Evolutionary conservation across 208 protist genomes (phyloP).

Genomic region (Leishmania gerbilli): DNA sequence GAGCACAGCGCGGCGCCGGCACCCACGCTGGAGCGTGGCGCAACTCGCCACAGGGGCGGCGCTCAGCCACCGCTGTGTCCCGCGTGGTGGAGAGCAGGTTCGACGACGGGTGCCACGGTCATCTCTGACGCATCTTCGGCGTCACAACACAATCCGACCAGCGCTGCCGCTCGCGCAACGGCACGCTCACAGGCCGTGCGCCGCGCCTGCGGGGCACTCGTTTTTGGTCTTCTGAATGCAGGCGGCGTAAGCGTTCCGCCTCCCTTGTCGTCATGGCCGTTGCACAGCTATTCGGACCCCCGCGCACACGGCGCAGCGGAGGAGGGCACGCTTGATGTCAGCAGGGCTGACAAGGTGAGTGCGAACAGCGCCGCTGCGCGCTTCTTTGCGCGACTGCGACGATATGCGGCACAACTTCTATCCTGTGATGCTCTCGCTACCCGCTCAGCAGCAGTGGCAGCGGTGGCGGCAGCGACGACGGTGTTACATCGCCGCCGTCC

Average conservation of each 20-base stretch:
- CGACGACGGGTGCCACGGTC: background rate
- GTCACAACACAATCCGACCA: background rate
- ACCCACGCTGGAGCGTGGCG: background rate
- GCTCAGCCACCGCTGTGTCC: slow-evolving; percentile 3
- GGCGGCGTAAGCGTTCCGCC: background rate
- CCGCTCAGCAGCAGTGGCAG: background rate
- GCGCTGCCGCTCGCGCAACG: background rate
- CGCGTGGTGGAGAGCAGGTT: slow-evolving; percentile 7
- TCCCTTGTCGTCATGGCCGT: background rate
- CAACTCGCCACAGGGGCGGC: background rate
- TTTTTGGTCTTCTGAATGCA: background rate
- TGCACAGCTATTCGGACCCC: background rate
- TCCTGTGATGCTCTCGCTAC: background rate
- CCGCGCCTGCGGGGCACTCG: background rate
- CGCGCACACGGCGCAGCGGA: background rate
- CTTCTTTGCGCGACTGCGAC: slow-evolving; percentile 10
- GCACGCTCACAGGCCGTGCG: background rate
- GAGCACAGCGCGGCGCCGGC: background rate
- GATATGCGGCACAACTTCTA: slow-evolving; percentile 18
- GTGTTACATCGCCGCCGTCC: background rate
- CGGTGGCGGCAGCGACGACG: background rate
- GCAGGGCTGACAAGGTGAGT: background rate
- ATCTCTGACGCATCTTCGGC: background rate
- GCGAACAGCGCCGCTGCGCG: background rate
- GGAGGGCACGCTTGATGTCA: background rate